Evolutionary conservation across 306 rosid species (phyloP).

Genomic region (Prunus persica): DNA sequence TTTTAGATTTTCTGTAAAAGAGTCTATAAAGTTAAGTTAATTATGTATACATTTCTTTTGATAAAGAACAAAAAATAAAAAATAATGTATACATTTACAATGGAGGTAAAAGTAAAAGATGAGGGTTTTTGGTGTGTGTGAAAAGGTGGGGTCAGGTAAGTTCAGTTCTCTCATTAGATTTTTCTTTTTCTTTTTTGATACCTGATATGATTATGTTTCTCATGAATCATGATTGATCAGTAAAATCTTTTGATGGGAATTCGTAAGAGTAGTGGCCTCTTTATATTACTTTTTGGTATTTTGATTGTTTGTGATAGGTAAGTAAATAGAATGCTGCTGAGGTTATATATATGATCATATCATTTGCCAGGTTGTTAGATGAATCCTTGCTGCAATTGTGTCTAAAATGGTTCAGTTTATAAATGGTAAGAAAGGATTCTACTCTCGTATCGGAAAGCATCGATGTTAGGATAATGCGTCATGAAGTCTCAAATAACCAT

Average conservation of each 20-base stretch:
- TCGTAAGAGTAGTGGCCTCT: background rate
- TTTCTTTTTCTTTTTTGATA: too few relatives aligned
- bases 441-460: too few relatives aligned
- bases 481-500: too few relatives aligned
- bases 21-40: too few relatives aligned
- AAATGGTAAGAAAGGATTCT: background rate
- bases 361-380: background rate
- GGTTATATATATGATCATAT: background rate
- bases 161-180: background rate
- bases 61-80: too few relatives aligned
- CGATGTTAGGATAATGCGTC: too few relatives aligned
- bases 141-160: background rate
- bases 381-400: background rate
- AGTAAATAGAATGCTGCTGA: background rate
- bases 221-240: background rate
- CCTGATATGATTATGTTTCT: background rate
- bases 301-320: background rate
- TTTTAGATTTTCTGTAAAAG: too few relatives aligned
- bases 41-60: too few relatives aligned
- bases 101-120: background rate
- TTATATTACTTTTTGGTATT: background rate
- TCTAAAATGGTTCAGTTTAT: background rate
- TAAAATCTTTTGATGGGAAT: background rate
- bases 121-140: too few relatives aligned
- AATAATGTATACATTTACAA: background rate